Base-by-base conservation (phyloP, 2,329 filamentous ascomycete species). In the Leptographium galeiforme region DNA sequence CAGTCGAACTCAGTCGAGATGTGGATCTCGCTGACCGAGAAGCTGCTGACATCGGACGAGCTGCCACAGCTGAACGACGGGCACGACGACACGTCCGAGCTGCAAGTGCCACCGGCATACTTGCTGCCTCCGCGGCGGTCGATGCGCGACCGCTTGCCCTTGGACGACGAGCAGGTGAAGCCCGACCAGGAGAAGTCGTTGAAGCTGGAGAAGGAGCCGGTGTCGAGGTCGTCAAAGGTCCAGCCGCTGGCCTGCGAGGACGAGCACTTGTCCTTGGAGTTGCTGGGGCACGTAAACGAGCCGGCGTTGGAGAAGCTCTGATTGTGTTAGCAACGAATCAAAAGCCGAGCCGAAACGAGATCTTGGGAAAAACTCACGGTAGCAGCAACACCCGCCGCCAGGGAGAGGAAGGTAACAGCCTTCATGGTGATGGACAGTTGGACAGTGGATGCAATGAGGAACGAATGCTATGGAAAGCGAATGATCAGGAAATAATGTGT, bases 191-290 rank as follows among this genome's bases (percentile, higher is more conserved):
- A 70, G 68, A 91, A 88, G 63, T 81, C 85, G 51, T 79, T 79
- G 67, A 89, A 95, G 61, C 66, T 70, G 58, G 67, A 68, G 69
- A 95, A 82, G 16, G 65, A 62, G 46, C 87, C 88, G 39, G 70
- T 59, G 58, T 66, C 61, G 30, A 95, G 75, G 58, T 78, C 77
- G 32, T 68, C 68, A 79, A 85, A 96, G 72, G 84, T 72, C 67
- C 86, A 93, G 50, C 89, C 89, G 25, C 63, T 60, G 58, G 76
- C 69, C 71, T 94, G 87, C 59, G 81, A 68, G n/a, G 76, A 66
- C 55, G 77, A 81, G 70, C 91, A 96, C 62, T 84, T 70, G 73
- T 93, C 93, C 72, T 88, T 72, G 63, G 77, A 81, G 75, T 87
- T 89, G 55, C 72, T 70, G 13, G 89, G 88, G 67, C 76, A 84